Evolutionary conservation across 1,139 yeast genomes (phyloP).

Genomic region (Zygosaccharomyces sapae): DNA sequence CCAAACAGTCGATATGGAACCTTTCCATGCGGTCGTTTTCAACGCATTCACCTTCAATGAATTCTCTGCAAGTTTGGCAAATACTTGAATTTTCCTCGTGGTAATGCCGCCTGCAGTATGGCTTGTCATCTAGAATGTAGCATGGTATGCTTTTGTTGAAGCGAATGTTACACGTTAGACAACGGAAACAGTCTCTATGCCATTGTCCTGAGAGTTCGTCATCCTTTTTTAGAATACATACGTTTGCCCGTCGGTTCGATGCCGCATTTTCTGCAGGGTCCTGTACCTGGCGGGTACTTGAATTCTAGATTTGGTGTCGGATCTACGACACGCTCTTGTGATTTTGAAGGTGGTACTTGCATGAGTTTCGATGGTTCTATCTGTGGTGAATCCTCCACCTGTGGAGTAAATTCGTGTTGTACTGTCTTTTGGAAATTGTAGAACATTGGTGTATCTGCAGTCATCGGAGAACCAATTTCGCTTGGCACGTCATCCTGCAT

Average conservation of each 20-base stretch:
- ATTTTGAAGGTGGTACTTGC: slow-evolving; percentile 8
- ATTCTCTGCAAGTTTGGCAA: slow-evolving; percentile 67
- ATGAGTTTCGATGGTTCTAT: slow-evolving; percentile 10
- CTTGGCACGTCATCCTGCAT: slow-evolving; percentile 5
- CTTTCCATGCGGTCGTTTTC: slow-evolving; percentile 67
- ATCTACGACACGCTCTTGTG: neutral
- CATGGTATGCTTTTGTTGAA: slow-evolving; percentile 68
- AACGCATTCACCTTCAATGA: slow-evolving; percentile 88
- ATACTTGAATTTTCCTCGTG: slow-evolving; percentile 71
- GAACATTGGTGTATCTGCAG: slow-evolving; percentile 20
- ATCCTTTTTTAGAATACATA: slow-evolving; percentile 69
- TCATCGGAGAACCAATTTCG: slow-evolving; percentile 2
- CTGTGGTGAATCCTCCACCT: slow-evolving; percentile 4
- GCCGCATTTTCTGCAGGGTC: slow-evolving; percentile 69
- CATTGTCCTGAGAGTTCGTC: slow-evolving; percentile 87
- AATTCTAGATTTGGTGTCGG: slow-evolving; percentile 3
- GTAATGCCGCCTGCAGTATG: slow-evolving; percentile 80
- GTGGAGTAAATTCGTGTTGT: slow-evolving; percentile 6
- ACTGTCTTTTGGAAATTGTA: slow-evolving; percentile 17
- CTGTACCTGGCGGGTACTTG: slow-evolving; percentile 56
- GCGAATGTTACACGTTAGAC: slow-evolving; percentile 55
- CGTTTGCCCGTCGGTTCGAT: slow-evolving; percentile 42
- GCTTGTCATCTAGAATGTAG: slow-evolving; percentile 72
- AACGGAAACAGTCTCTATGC: slow-evolving; percentile 83
- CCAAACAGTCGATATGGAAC: slow-evolving; percentile 63